Percentiles rank a stretch among this genome's conserved stretches.
These are phyloP conservation scores for Trametes coccinea DNA, from an alignment of 768 basidiomycete genomes.

Conservation along the genomic window DNA sequence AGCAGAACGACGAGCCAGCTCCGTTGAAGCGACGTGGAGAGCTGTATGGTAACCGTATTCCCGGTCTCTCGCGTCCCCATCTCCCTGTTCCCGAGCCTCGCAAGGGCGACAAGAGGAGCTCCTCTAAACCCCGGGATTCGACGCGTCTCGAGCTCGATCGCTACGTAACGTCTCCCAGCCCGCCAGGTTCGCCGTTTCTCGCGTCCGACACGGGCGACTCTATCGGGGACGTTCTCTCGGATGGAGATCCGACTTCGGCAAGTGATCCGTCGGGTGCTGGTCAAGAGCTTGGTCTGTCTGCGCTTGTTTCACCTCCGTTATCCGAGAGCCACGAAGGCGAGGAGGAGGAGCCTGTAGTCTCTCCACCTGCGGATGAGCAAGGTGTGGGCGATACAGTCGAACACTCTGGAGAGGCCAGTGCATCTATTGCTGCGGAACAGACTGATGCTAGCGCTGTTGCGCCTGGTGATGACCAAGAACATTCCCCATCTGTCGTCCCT, in stretches of 20 bases:
- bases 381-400: not conserved
- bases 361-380: not conserved
- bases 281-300: slow-evolving; percentile 3
- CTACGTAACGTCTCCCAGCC: slow-evolving; percentile 20
- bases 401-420: not conserved
- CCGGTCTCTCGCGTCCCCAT: slow-evolving; percentile 32
- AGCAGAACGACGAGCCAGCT: slow-evolving; percentile 47
- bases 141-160: slow-evolving; percentile 24
- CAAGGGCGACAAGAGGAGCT: slow-evolving; percentile 9
- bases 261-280: not conserved
- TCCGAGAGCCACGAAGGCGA: not conserved
- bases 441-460: not conserved
- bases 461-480: not conserved
- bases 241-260: slow-evolving; percentile 5
- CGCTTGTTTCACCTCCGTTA: not conserved
- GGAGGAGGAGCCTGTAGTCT: not conserved
- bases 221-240: slow-evolving; percentile 11
- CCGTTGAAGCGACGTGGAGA: slow-evolving; percentile 58
- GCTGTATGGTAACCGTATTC: slow-evolving; percentile 74
- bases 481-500: slow-evolving; percentile 1
- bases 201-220: slow-evolving; percentile 11
- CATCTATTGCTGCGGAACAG: not conserved
- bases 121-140: slow-evolving; percentile 13
- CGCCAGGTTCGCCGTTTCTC: slow-evolving; percentile 20
- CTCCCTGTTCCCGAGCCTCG: slow-evolving; percentile 17